Evolutionary conservation across 2,329 filamentous ascomycete genomes (phyloP).

Genomic region (Xylariomycetidae sp.): DNA sequence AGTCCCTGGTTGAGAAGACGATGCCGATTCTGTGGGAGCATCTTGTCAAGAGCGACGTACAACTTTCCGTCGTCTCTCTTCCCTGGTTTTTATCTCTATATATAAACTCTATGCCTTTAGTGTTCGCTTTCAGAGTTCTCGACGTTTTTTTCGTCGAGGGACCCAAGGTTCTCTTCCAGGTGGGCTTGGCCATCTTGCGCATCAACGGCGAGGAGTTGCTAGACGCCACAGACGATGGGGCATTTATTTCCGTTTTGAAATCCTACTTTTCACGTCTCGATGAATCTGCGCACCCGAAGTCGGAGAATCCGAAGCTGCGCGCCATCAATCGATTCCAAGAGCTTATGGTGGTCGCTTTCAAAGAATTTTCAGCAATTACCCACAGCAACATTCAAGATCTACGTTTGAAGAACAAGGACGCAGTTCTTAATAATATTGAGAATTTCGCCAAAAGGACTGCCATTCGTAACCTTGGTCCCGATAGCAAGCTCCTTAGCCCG

Average conservation of each 20-base stretch:
- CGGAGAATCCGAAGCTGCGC: conserved; percentile 88
- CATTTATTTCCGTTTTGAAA: conserved; percentile 94
- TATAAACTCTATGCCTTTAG: conserved; percentile 98
- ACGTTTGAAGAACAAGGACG: conserved; percentile 87
- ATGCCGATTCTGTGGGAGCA: conserved; percentile 99
- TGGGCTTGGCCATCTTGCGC: conserved; percentile 90
- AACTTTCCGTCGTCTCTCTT: conserved; percentile 92
- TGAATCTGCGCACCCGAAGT: conserved; percentile 92
- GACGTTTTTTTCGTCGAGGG: conserved; percentile 99
- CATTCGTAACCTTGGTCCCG: conserved; percentile 89
- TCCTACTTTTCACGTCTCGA: conserved; percentile 90
- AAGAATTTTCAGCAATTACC: conserved; percentile 94
- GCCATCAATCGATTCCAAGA: conserved; percentile 96
- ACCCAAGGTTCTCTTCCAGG: conserved; percentile 94
- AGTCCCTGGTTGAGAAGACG: conserved; percentile 95
- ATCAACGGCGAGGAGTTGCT: conserved; percentile 96
- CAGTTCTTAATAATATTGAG: conserved; percentile 92
- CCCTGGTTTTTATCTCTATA: conserved; percentile 98
- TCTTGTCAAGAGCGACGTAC: conserved; percentile 92
- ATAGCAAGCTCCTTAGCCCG: conserved; percentile 83
- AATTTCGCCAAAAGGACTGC: conserved; percentile 96
- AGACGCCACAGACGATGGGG: conserved; percentile 89
- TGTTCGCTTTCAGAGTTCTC: conserved; percentile 93
- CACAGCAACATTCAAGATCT: conserved; percentile 88
- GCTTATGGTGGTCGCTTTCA: conserved; percentile 98